Conservation (phyloP, 192 early-diverging fungal genomes). For the Thamnidium elegans region DNA sequence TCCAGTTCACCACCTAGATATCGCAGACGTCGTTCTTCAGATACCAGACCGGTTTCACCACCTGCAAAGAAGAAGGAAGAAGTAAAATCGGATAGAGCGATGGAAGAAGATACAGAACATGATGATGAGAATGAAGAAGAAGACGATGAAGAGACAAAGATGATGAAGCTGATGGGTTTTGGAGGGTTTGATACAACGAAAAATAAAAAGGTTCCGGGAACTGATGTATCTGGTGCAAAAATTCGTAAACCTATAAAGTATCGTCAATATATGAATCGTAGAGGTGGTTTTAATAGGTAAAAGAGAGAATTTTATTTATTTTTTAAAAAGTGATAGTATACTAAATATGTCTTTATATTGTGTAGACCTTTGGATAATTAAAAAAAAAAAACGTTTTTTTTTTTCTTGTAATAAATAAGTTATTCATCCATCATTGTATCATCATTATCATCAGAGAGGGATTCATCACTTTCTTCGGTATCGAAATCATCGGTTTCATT, state of each 20-base stretch:
- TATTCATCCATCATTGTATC: too few species aligned
- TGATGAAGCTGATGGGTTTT: conserved; percentile 88
- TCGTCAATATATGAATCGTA: conserved; percentile 93
- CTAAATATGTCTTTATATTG: background rate
- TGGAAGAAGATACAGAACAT: background rate
- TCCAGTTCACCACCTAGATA: background rate
- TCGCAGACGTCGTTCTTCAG: conserved; percentile 5
- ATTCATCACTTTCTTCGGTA: too few species aligned
- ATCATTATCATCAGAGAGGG: too few species aligned
- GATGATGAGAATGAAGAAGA: conserved; percentile 22
- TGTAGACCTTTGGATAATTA: conserved; percentile 27
- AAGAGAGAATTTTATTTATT: conserved; percentile 8
- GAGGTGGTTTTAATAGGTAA: conserved; percentile 69
- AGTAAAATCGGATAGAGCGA: background rate
- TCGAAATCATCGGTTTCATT: too few species aligned
- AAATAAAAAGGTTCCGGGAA: conserved; percentile 75
- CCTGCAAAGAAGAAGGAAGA: background rate
- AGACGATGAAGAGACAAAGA: conserved; percentile 69
- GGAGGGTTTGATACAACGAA: conserved; percentile 85
- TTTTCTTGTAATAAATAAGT: too few species aligned
- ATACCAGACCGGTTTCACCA: background rate
- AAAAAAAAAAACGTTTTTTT: background rate
- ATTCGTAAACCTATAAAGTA: conserved; percentile 86
- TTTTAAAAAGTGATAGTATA: background rate
- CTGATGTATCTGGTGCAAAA: conserved; percentile 68